phyloP scores from a whole-genome alignment of 345 rosid genomes.

The Corchorus capsularis region DNA sequence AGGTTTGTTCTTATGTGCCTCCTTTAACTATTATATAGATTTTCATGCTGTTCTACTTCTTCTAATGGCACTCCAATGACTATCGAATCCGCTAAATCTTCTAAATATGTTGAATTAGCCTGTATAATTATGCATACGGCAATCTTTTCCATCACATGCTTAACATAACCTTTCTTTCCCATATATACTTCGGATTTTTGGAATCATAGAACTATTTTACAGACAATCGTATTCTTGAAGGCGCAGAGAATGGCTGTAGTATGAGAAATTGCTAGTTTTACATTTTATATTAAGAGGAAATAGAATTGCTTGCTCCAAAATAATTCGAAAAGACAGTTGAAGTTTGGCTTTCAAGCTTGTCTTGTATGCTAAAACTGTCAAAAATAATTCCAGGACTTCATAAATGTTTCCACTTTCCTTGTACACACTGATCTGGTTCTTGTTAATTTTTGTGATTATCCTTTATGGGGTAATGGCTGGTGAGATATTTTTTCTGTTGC shows the following conservation, averaged over 20 bases:
- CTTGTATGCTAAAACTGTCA: neutral
- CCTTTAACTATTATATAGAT: neutral
- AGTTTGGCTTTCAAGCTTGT: neutral
- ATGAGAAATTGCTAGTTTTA: conserved; percentile 7
- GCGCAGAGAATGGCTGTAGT: neutral
- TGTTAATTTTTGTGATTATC: neutral
- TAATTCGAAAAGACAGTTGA: neutral
- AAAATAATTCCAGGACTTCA: neutral
- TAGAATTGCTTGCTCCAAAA: neutral
- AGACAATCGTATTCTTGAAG: too few species aligned
- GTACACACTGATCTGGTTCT: neutral
- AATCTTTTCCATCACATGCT: too few species aligned
- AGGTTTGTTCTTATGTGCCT: conserved; percentile 41
- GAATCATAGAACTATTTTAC: neutral
- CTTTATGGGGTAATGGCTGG: neutral
- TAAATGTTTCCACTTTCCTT: neutral
- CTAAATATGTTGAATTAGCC: too few species aligned
- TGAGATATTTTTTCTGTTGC: neutral
- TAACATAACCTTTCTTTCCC: too few species aligned
- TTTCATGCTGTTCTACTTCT: neutral
- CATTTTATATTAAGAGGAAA: conserved; percentile 14
- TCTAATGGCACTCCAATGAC: neutral
- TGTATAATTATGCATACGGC: neutral
- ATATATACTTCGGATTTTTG: too few species aligned
- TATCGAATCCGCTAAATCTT: neutral